phyloP scores from a whole-genome alignment of 78 protist genomes.

The Dictyostelium discoideum region dicty_2.7 NC_007091.3:1094001-1094500 shows the following conservation, averaged over 20 bases:
- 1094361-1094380: neutral
- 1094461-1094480: neutral
- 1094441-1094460: neutral
- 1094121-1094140: constrained; percentile 48
- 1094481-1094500: neutral
- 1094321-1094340: neutral
- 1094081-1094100: constrained; percentile 27
- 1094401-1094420: neutral
- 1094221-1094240: constrained; percentile 9
- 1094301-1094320: neutral
- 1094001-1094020: neutral
- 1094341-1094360: neutral
- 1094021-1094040: constrained; percentile 51
- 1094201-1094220: neutral
- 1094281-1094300: neutral
- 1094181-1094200: constrained; percentile 29
- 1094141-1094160: constrained; percentile 15
- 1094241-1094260: constrained; percentile 22
- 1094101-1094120: neutral
- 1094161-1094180: constrained; percentile 31
- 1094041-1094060: neutral
- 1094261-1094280: constrained; percentile 32
- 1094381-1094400: neutral
- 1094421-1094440: constrained; percentile 1
- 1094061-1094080: constrained; percentile 36